phyloP scores from a whole-genome alignment of 768 basidiomycete genomes.

The Mycena vulgaris region DNA sequence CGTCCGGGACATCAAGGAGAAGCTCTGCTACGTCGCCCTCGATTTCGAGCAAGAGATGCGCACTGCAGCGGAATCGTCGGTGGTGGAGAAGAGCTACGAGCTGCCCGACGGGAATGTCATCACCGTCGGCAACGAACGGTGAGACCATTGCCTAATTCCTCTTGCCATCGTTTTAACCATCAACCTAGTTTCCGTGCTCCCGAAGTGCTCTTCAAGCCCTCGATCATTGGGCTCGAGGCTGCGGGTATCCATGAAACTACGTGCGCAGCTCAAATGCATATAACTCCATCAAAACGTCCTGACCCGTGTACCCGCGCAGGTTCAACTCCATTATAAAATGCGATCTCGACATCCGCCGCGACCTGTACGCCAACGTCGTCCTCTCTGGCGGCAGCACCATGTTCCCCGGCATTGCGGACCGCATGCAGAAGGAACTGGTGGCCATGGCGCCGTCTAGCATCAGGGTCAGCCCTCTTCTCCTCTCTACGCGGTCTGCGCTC shows the following conservation, averaged over 20 bases:
- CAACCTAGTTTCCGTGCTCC: conserved; percentile 71
- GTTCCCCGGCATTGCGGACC: conserved; percentile 55
- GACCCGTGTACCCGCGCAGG: conserved; percentile 39
- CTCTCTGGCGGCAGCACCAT: conserved; percentile 39
- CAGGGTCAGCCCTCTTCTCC: conserved; percentile 54
- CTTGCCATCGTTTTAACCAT: neutral
- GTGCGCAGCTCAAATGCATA: conserved; percentile 3
- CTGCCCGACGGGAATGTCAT: conserved; percentile 80
- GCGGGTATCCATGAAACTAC: conserved; percentile 51
- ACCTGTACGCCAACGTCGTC: conserved; percentile 33
- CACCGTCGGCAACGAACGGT: conserved; percentile 79
- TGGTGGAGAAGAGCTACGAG: conserved; percentile 39
- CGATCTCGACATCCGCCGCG: conserved; percentile 71
- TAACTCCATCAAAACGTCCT: too few relatives aligned
- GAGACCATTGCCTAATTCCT: neutral
- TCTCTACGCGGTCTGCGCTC: too few relatives aligned
- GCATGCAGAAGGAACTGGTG: conserved; percentile 82
- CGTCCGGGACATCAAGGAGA: conserved; percentile 86
- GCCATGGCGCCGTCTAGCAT: conserved; percentile 74
- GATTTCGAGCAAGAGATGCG: conserved; percentile 33
- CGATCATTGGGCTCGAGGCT: conserved; percentile 73
- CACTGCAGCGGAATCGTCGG: conserved; percentile 21
- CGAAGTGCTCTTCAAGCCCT: conserved; percentile 82
- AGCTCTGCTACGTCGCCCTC: conserved; percentile 47
- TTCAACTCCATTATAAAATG: conserved; percentile 75